Evolutionary conservation across 2,329 filamentous ascomycete genomes (phyloP), one percentile per base, ranked within the genome.

Genomic region (Ramularia collo-cygni): DNA sequence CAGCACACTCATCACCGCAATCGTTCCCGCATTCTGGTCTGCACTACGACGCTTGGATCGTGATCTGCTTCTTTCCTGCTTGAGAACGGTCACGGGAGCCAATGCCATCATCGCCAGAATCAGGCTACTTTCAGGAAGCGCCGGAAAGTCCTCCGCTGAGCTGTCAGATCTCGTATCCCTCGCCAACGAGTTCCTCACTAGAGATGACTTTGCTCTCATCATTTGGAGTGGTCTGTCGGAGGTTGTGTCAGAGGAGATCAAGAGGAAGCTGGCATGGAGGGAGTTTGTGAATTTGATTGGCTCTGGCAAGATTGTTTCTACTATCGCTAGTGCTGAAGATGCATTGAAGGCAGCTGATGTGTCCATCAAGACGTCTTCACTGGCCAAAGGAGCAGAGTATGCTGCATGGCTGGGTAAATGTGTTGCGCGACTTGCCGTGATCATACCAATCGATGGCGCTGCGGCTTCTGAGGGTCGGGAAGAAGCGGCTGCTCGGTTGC

Each of bases 11-110:
- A 78, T 93, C 43, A 80, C 75, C 12, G 76, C 80, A 21, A 88
- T 84, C 17, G 68, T 87, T 6, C 84, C 85, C 1, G 85, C 89
- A 57, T 94, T 90, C 63, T 96, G 92, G 90, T 58, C 70, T 3
- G 55, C 77, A 7, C 57, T 90, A n/a, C 44, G 56, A 13, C 28
- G 40, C 16, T 42, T 45, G 8, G 72, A 74, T 28, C 51, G 69
- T 1, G 60, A 64, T 28, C 61, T 75, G 2, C 64, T 96, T 12
- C 52, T 85, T 1, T 61, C 64, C 43, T 85, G 80, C 55, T 65
- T 98, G 4, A 73, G 72, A 41, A 95, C 80, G 56, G 69, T 92
- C 12, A 73, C 81, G 2, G 89, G 88, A 0, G 62, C 95, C 21
- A 90, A 87, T 46, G 83, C 85, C n/a, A 58, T 89, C 18, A 60